Evolutionary conservation across 2,329 filamentous ascomycete species (phyloP), one percentile per base, ranked within the genome.

Genomic region (Didymella segeticola): DNA sequence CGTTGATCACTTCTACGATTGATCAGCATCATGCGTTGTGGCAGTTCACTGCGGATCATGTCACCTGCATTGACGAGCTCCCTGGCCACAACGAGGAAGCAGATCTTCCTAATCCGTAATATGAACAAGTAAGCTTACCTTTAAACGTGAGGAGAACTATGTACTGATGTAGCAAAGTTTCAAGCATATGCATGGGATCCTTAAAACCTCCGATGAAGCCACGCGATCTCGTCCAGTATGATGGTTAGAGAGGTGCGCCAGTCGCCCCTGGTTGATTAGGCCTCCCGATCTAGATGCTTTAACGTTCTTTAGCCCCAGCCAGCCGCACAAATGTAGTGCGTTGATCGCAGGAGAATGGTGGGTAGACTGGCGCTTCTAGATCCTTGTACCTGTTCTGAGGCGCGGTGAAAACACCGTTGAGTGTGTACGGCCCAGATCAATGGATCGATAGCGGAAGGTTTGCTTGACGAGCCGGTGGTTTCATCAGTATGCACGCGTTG

Each of bases 371-470:
- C 31, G 36, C 25, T 38, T 53, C 43, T 43, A 36, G 38, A 43
- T 34, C 31, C 22, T 25, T 14, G 39, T 39, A 34, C 39, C 43
- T 46, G 26, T 29, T 29, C 33, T 48, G 38, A 48, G 14, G 38
- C 29, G 10, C 20, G 7, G 27, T 19, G 4, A 23, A 23, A 23
- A 47, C 19, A 33, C 31, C 43, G 30, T 17, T 23, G 37, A 26
- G 22, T 23, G 6, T 34, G 17, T 34, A 36, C 33, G 43, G 31
- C 38, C 39, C 51, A 39, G 17, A 48, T 31, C 27, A 31, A n/a
- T 23, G 45, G 45, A 33, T 20, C 22, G 7, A 54, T 45, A 22
- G n/a, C 26, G 34, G 45, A 54, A 45, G 27, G 39, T 54, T 54
- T 39, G 22, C 20, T 43, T 30, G 12, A 10, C 11, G 10, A 34